Base-by-base conservation (phyloP, 768 basidiomycete genomes). In the Xerocomellus dryophilus region DNA sequence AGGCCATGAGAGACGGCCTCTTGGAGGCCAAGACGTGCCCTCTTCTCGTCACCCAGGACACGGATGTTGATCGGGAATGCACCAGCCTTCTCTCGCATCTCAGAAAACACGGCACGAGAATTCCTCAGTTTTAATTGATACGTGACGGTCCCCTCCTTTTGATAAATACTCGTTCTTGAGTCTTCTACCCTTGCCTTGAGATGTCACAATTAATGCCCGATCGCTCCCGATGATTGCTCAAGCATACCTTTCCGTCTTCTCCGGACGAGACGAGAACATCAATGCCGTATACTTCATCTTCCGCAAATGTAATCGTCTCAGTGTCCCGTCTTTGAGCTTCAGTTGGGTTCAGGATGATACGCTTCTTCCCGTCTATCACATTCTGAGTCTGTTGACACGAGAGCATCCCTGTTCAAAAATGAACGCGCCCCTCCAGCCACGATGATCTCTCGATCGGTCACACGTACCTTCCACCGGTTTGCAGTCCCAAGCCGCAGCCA, bases 61-160 rank as follows among this genome's bases (percentile, higher is more conserved):
- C 97, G 91, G 58, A 99, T 82, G 64, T 95, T 98, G 81, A 99
- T 98, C 32, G 97, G 96, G 84, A 99, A 98, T 5, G 93, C 81
- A 23, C 96, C 96, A 39, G 97, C 92, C 74, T 98, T 98, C 80
- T 93, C 95, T 75, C 95, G 91, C 64, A 98, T 91, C 73, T 98
- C 96, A 46, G 90, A 90, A 76, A 98, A 98, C 39, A 96, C 88
- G n/a, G 88, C 83, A 58, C 96, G 89, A 41, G 94, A 95, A 59
- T 90, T 96, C 78, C 96, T 98, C 85, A 96, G 88, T 79, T 98
- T 98, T 66, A 98, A 81, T 70, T 93, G 91, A 75, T 98, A 98
- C 38, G 90, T 95, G 54, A 92, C 82, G 7, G 81, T 75, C 21
- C 86, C 82, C 63, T 93, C 91, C 53, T 90, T 83, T 71, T 97